These are phyloP conservation scores for Suillus bovinus DNA, from an alignment of 768 basidiomycete genomes.

Conservation along the genomic window DNA sequence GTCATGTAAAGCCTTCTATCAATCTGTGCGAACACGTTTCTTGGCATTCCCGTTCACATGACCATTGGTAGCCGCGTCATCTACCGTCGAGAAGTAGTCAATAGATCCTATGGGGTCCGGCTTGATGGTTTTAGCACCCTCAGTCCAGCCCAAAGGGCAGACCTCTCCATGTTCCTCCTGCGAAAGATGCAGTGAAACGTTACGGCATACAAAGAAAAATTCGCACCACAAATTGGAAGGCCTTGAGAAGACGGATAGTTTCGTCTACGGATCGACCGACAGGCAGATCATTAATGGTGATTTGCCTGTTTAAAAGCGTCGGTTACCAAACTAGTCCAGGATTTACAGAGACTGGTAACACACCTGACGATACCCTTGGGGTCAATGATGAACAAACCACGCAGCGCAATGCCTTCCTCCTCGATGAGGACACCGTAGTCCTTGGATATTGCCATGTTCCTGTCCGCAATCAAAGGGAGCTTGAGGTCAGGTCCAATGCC, in stretches of 20 bases:
- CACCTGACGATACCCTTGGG: constrained; percentile 76
- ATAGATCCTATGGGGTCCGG: constrained; percentile 69
- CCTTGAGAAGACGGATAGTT: constrained; percentile 86
- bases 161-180: constrained; percentile 91
- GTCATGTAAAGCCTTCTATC: constrained; percentile 11
- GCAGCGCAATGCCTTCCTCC: constrained; percentile 84
- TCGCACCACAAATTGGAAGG: constrained; percentile 86
- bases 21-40: constrained; percentile 61
- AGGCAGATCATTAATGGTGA: constrained; percentile 89
- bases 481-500: constrained; percentile 88
- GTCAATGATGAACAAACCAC: constrained; percentile 86
- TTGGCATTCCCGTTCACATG: constrained; percentile 45
- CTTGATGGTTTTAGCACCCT: constrained; percentile 82
- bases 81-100: constrained; percentile 62
- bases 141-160: constrained; percentile 89
- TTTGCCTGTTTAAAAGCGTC: constrained; percentile 51
- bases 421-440: constrained; percentile 90
- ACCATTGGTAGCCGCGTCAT: constrained; percentile 29
- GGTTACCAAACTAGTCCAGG: not conserved
- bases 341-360: not conserved
- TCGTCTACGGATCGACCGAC: constrained; percentile 96
- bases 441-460: constrained; percentile 74
- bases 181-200: constrained; percentile 7
- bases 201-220: not conserved
- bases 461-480: constrained; percentile 82